These are phyloP conservation scores for Kernera saxatilis DNA, from an alignment of 345 rosid species.

Conservation along the genomic window DNA sequence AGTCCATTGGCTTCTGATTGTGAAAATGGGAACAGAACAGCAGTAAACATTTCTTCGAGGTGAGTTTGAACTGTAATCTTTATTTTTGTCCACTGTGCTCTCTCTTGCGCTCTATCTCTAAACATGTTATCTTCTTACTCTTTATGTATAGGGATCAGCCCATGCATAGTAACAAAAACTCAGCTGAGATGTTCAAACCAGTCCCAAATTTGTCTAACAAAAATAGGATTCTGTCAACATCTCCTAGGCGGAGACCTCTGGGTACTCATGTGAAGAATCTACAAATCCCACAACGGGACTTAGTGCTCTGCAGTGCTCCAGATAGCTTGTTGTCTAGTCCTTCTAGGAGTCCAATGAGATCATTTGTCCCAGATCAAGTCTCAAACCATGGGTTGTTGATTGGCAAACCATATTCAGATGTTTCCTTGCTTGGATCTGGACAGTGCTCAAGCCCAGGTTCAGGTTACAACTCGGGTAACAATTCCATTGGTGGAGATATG, in stretches of 20 bases:
- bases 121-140: slow-evolving; percentile 25
- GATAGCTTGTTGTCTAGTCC: slow-evolving; percentile 99
- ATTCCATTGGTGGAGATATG: slow-evolving; percentile 94
- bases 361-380: slow-evolving; percentile 59
- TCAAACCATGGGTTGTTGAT: slow-evolving; percentile 61
- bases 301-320: slow-evolving; percentile 69
- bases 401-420: slow-evolving; percentile 71
- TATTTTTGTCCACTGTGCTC: background rate
- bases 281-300: slow-evolving; percentile 59
- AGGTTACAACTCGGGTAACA: slow-evolving; percentile 91
- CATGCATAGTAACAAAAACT: slow-evolving; percentile 33
- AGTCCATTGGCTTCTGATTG: slow-evolving; percentile 74
- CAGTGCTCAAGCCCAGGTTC: slow-evolving; percentile 99
- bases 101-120: background rate
- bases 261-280: slow-evolving; percentile 55
- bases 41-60: slow-evolving; percentile 58
- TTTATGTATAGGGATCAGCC: slow-evolving; percentile 51
- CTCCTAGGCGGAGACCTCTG: slow-evolving; percentile 59
- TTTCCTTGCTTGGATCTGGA: slow-evolving; percentile 78
- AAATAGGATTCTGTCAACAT: slow-evolving; percentile 44
- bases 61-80: slow-evolving; percentile 25
- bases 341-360: slow-evolving; percentile 91
- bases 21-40: slow-evolving; percentile 57
- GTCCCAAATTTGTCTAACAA: slow-evolving; percentile 35
- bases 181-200: slow-evolving; percentile 65